Percentiles rank a stretch among this genome's conserved stretches.
Conservation (phyloP, 768 basidiomycete species). For the Collybia mongolica region DNA sequence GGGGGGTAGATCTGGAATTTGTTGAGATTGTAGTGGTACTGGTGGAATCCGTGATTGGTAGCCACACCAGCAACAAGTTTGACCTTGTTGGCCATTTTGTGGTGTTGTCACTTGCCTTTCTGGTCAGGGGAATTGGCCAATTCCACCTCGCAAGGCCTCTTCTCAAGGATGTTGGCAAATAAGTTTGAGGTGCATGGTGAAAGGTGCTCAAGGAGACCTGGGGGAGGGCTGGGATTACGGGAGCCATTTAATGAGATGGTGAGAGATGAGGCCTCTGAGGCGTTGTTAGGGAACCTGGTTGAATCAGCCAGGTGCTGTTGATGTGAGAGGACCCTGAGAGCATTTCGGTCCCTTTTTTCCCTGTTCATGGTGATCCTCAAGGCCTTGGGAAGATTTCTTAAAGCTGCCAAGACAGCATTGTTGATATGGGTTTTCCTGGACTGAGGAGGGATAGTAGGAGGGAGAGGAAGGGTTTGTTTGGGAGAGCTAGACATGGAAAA, state of each 20-base stretch:
- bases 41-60: neutral
- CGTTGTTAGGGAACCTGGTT: neutral
- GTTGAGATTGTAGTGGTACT: neutral
- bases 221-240: neutral
- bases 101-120: constrained; percentile 2
- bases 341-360: neutral
- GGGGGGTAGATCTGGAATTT: constrained; percentile 7
- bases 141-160: neutral
- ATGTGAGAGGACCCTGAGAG: neutral
- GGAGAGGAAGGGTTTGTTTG: no score
- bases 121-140: neutral
- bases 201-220: no score
- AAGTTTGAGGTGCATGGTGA: no score
- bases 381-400: neutral
- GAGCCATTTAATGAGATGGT: neutral
- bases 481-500: no score
- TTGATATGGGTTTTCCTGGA: neutral
- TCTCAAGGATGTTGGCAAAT: no score
- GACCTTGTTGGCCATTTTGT: neutral
- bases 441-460: neutral
- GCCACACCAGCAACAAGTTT: neutral
- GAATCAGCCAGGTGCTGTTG: neutral
- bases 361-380: neutral
- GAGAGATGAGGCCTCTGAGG: neutral
- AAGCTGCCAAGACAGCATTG: neutral